These are phyloP conservation scores for Didymella lethalis DNA, from an alignment of 2,329 filamentous ascomycete genomes.

Conservation along the genomic window DNA sequence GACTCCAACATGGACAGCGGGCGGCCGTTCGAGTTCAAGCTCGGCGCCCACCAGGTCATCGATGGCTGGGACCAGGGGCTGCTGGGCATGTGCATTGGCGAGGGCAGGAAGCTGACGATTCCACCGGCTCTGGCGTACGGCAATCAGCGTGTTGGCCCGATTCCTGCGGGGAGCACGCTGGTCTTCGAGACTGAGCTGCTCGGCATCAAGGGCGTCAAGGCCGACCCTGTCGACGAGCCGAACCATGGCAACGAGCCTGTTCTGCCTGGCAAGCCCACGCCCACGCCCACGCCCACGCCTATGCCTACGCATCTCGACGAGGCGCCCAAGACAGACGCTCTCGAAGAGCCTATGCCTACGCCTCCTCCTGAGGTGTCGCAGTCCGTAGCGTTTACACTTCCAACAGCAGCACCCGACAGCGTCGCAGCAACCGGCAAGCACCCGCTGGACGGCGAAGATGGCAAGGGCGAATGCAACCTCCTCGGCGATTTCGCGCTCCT, in stretches of 20 bases:
- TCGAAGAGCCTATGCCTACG: slow-evolving; percentile 21
- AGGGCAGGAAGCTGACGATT: slow-evolving; percentile 87
- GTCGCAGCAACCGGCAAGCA: slow-evolving; percentile 33
- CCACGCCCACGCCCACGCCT: slow-evolving; percentile 1
- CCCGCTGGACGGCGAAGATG: slow-evolving; percentile 55
- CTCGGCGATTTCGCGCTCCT: slow-evolving; percentile 90
- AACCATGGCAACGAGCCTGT: slow-evolving; percentile 11
- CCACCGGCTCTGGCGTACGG: slow-evolving; percentile 89
- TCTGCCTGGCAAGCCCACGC: slow-evolving; percentile 8
- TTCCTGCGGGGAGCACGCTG: slow-evolving; percentile 81
- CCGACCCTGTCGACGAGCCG: slow-evolving; percentile 2
- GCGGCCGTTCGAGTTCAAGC: slow-evolving; percentile 76
- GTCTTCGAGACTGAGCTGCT: slow-evolving; percentile 94
- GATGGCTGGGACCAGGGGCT: slow-evolving; percentile 94
- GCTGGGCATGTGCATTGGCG: slow-evolving; percentile 92
- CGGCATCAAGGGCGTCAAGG: slow-evolving; percentile 69
- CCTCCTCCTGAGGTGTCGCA: slow-evolving; percentile 21
- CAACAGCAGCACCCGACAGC: slow-evolving; percentile 26
- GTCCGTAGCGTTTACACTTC: slow-evolving; percentile 22
- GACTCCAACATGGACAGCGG: slow-evolving; percentile 83
- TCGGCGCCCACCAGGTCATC: slow-evolving; percentile 86
- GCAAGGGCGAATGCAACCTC: slow-evolving; percentile 80
- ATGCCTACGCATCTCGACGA: slow-evolving; percentile 13
- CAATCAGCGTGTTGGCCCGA: slow-evolving; percentile 73
- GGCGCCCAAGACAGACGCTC: slow-evolving; percentile 5